Conservation (phyloP, 179 eudicot genomes). For the Beta lomatogona region DNA sequence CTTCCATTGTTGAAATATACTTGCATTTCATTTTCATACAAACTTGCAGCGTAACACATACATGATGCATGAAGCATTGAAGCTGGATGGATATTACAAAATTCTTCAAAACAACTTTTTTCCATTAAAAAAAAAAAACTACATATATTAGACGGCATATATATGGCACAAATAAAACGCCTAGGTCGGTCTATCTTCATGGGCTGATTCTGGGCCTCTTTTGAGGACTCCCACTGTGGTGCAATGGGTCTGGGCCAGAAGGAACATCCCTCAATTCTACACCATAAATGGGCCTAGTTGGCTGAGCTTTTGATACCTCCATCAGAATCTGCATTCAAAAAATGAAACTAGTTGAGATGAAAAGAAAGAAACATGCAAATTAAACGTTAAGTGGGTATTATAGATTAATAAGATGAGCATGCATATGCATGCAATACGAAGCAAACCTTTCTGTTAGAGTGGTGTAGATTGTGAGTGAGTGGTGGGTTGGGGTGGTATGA, state of each 20-base stretch:
- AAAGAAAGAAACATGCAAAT: background rate
- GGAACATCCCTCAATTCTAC: conserved; percentile 48
- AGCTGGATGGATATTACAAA: too few relatives aligned
- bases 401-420: too few relatives aligned
- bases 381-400: too few relatives aligned
- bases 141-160: too few relatives aligned
- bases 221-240: conserved; percentile 44
- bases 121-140: too few relatives aligned
- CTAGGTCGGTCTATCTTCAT: background rate
- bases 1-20: too few relatives aligned
- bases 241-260: conserved; percentile 61
- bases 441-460: conserved; percentile 36
- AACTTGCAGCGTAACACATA: too few relatives aligned
- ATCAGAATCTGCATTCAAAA: conserved; percentile 33
- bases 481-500: conserved; percentile 2
- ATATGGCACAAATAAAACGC: too few relatives aligned
- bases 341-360: background rate
- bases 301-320: conserved; percentile 6
- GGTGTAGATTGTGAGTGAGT: background rate
- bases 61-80: too few relatives aligned
- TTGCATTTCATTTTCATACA: too few relatives aligned
- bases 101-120: too few relatives aligned
- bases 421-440: too few relatives aligned
- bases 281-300: conserved; percentile 7
- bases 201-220: conserved; percentile 34